Percentiles rank a stretch among this genome's conserved stretches.
Evolutionary conservation across 139 green algal species (phyloP).

Genomic region (Coelastrella sp.): DNA sequence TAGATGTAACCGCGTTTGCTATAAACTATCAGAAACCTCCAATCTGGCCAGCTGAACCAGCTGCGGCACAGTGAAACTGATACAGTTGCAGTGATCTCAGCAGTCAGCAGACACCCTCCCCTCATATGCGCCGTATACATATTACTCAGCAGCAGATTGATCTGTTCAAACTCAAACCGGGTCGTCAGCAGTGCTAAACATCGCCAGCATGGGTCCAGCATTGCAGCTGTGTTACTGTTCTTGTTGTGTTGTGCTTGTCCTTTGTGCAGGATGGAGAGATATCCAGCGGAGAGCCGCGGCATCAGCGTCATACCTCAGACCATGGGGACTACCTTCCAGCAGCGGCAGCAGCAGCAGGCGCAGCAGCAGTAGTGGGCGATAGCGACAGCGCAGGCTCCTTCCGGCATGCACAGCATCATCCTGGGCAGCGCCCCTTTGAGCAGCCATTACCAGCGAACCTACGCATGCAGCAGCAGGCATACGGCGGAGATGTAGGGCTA

Average conservation of each 20-base stretch:
- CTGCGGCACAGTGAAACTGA: too few relatives aligned
- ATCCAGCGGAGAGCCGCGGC: neutral
- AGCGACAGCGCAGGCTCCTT: slow-evolving; percentile 7
- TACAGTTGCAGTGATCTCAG: too few relatives aligned
- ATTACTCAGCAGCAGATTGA: too few relatives aligned
- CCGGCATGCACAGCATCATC: neutral
- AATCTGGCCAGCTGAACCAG: too few relatives aligned
- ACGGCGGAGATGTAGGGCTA: neutral
- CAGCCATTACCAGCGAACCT: neutral
- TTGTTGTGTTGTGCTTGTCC: neutral
- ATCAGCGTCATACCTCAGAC: neutral
- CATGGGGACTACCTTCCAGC: slow-evolving; percentile 24
- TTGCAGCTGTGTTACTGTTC: neutral
- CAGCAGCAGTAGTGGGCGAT: neutral
- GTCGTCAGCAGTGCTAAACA: too few relatives aligned
- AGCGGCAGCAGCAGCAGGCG: slow-evolving; percentile 22
- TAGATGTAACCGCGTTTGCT: too few relatives aligned
- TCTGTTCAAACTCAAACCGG: too few relatives aligned
- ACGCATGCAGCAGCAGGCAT: neutral
- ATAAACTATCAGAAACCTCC: too few relatives aligned
- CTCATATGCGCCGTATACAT: neutral
- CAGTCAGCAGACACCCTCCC: too few relatives aligned
- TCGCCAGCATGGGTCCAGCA: neutral
- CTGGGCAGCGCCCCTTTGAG: neutral
- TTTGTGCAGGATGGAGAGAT: neutral